Percentiles rank a stretch among this genome's conserved stretches.
These are phyloP conservation scores for Linaria vulgaris DNA, from an alignment of 257 asterid genomes.

Conservation along the genomic window DNA sequence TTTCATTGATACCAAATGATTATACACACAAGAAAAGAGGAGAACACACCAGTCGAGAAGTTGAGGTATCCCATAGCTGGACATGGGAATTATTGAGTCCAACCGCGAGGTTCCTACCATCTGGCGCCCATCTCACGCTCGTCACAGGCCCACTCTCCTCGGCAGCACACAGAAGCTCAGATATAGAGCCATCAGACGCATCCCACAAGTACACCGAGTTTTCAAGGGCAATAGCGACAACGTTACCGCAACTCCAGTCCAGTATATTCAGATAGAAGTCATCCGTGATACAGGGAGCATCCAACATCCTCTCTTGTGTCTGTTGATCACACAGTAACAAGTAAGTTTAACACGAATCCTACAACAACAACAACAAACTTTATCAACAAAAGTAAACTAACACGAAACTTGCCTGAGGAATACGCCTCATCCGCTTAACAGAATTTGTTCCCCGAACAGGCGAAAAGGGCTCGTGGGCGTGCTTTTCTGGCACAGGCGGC, in stretches of 20 bases:
- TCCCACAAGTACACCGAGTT: constrained; percentile 42
- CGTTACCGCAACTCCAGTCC: constrained; percentile 46
- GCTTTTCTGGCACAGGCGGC: constrained; percentile 28
- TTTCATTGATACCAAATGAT: neutral
- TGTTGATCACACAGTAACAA: constrained; percentile 17
- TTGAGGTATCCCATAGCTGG: constrained; percentile 37
- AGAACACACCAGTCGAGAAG: constrained; percentile 18
- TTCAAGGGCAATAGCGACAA: constrained; percentile 43
- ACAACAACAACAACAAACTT: neutral
- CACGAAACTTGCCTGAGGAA: constrained; percentile 33
- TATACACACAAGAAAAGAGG: neutral
- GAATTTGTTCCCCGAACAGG: constrained; percentile 22
- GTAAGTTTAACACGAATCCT: neutral
- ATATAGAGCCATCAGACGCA: constrained; percentile 34
- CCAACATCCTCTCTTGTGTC: constrained; percentile 38
- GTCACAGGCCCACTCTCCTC: constrained; percentile 44
- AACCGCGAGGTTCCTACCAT: constrained; percentile 43
- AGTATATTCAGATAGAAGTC: constrained; percentile 46
- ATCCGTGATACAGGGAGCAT: constrained; percentile 46
- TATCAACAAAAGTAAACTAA: neutral
- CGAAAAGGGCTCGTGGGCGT: constrained; percentile 2
- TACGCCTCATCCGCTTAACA: constrained; percentile 18
- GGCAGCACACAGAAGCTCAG: constrained; percentile 28
- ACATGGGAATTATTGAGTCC: constrained; percentile 44
- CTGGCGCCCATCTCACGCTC: constrained; percentile 48